Percentiles rank a stretch among this genome's conserved stretches.
These are phyloP conservation scores for Zhuliangozyma blackwelliae DNA, from an alignment of 1,139 yeast species.

Conservation along the genomic window DNA sequence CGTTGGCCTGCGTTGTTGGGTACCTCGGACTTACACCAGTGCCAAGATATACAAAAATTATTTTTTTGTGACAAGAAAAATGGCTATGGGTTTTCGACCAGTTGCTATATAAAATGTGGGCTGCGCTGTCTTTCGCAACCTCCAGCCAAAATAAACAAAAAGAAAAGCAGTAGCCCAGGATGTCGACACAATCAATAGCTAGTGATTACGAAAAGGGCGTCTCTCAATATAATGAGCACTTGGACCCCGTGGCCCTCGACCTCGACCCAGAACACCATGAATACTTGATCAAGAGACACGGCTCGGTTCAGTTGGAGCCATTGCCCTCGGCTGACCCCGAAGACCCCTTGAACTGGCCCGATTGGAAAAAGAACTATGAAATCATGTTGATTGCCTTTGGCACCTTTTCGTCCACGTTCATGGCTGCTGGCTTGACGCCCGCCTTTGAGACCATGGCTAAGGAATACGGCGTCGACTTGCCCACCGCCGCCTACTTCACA, in stretches of 20 bases:
- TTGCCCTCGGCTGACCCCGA: slow-evolving; percentile 13
- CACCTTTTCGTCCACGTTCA: slow-evolving; percentile 13
- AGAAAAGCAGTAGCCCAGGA: too few relatives aligned
- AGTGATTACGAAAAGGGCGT: slow-evolving; percentile 9
- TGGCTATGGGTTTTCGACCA: neutral
- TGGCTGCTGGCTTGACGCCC: slow-evolving; percentile 16
- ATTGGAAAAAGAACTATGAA: slow-evolving; percentile 11
- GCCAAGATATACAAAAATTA: too few relatives aligned
- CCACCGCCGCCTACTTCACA: slow-evolving; percentile 14
- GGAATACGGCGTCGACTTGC: slow-evolving; percentile 8
- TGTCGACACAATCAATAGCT: neutral
- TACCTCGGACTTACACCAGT: too few relatives aligned
- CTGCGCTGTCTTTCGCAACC: too few relatives aligned
- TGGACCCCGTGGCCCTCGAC: slow-evolving; percentile 5
- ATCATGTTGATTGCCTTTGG: slow-evolving; percentile 14
- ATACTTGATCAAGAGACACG: slow-evolving; percentile 14
- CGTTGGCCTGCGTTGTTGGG: too few relatives aligned
- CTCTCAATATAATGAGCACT: slow-evolving; percentile 2
- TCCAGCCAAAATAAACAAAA: too few relatives aligned
- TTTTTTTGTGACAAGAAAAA: too few relatives aligned
- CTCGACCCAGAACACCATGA: slow-evolving; percentile 10
- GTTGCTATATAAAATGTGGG: too few relatives aligned
- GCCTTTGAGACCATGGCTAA: slow-evolving; percentile 13
- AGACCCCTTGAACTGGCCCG: slow-evolving; percentile 17
- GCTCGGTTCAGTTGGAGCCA: slow-evolving; percentile 14